phyloP scores from a whole-genome alignment of 306 rosid species.

The Cicer yamashitae region DNA sequence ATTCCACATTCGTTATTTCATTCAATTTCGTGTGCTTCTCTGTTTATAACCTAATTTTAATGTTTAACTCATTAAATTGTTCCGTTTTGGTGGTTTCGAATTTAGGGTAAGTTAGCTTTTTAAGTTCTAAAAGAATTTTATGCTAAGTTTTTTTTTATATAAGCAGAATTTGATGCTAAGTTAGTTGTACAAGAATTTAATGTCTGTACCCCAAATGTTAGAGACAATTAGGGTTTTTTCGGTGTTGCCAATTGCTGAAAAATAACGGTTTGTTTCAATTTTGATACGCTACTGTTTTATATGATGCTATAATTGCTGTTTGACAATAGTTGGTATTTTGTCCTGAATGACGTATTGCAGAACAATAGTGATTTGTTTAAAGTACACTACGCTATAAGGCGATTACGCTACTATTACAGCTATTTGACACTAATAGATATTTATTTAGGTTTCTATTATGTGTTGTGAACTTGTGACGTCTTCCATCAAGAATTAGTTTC shows the following conservation, averaged over 20 bases:
- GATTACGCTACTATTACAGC: not conserved
- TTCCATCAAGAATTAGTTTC: constrained; percentile 19
- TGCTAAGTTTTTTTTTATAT: not conserved
- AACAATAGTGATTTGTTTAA: not conserved
- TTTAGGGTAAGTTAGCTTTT: constrained; percentile 11
- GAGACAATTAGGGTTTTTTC: constrained; percentile 5
- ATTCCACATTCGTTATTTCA: constrained; percentile 20
- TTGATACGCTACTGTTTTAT: not conserved
- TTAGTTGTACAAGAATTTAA: not conserved
- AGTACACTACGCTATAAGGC: not conserved
- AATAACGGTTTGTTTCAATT: not conserved
- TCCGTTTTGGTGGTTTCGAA: constrained; percentile 34
- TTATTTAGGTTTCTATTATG: not conserved
- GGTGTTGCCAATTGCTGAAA: not conserved
- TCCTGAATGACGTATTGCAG: not conserved
- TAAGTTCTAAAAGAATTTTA: not conserved
- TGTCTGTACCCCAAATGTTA: not conserved
- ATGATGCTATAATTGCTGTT: not conserved
- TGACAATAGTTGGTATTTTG: not conserved
- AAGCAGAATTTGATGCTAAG: not conserved
- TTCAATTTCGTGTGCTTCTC: not conserved
- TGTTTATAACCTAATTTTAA: constrained; percentile 2
- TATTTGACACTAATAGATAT: not conserved
- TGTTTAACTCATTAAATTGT: constrained; percentile 25
- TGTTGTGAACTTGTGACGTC: constrained; percentile 37